Evolutionary conservation across 2,329 filamentous ascomycete genomes (phyloP), one percentile per base, ranked within the genome.

Genomic region (Didymellaceae sp.): DNA sequence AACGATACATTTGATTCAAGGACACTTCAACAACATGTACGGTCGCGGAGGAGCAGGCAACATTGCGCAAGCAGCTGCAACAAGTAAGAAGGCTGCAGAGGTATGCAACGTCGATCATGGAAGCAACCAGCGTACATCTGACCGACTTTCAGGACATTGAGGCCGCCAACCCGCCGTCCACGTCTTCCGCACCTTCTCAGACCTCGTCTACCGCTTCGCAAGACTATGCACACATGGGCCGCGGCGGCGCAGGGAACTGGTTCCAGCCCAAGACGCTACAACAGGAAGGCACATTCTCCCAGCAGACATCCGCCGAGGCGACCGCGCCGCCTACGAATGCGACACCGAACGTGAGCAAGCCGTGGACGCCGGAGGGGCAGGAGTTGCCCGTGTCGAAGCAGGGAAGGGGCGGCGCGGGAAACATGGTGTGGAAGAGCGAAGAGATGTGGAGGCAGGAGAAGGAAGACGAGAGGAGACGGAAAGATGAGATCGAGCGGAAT

Each of bases 31-130:
- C 35, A 73, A 67, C 64, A 62, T 66, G 45, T 67, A 67, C 56
- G 77, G 77, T 40, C 73, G 77, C 35, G 77, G 77, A 38, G 77
- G 77, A 31, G 76, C 75, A 14, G 77, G 77, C 17, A 79, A 79
- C 54, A 75, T 77, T 39, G 65, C 63, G 35, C 69, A 70, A 40
- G 58, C 71, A 8, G 57, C 69, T 28, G 67, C 72, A 42, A 61
- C 65, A 28, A 71, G 54, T 42, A 66, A 64, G 46, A 68, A 59
- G 38, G 50, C 58, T 18, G 57, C 61, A 26, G 70, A 72, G 52
- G 72, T 73, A 45, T 35, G 61, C 4, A 4, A 2, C 18, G 2
- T 6, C 3, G 21, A 6, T 13, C 2, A 11, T 8, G 2, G 14
- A 11, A 5, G 6, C 21, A 22, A 21, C 1, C 4, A 6, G 28